Base-by-base conservation (phyloP, 2,329 filamentous ascomycete species). In the Botrytis porri region DNA sequence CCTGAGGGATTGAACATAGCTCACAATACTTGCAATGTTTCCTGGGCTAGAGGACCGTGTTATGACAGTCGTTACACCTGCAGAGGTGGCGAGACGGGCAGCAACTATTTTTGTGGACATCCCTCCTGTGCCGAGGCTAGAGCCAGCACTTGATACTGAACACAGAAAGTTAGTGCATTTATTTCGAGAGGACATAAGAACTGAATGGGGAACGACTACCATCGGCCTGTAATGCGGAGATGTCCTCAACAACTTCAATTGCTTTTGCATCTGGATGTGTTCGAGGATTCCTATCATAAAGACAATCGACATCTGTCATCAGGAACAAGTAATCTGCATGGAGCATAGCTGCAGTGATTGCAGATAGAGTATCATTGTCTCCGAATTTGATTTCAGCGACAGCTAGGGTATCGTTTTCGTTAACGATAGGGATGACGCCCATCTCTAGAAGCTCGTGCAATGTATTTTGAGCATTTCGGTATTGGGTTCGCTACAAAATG, bases 301-400 rank as follows among this genome's bases (percentile, higher is more conserved):
- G 86, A 81, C 95, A 98, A 81, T 99, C 96, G 65, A 99, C 96
- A 80, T 99, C 96, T 1, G 96, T 99, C 96, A 99, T 98, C 76
- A 99, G 87, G 83, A 99, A 99, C 16, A 99, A 87, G 79, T 97
- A 93, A 80, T 99, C 95, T 69, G 96, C 96, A 79, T 97, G 94
- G 32, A 98, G 93, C 94, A 98, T 98, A 77, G 93, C 96, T 1
- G 96, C 94, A 0, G 96, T 97, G 78, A 99, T 98, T 73, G 96
- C 96, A 20, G 94, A 97, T 64, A 99, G 86, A 2, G 96, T 99
- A 82, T 99, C 96, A 79, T 99, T 99, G 85, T 99, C 96, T 77
- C 96, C 96, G 81, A 99, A 99, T 85, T 98, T 98, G 84, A 99
- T 99, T 87, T 99, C 96, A 62, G 95, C 93, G 76, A 99, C 96